Evolutionary conservation across 2,329 filamentous ascomycete genomes (phyloP).

Genomic region (Alternaria novae-zelandiae): DNA sequence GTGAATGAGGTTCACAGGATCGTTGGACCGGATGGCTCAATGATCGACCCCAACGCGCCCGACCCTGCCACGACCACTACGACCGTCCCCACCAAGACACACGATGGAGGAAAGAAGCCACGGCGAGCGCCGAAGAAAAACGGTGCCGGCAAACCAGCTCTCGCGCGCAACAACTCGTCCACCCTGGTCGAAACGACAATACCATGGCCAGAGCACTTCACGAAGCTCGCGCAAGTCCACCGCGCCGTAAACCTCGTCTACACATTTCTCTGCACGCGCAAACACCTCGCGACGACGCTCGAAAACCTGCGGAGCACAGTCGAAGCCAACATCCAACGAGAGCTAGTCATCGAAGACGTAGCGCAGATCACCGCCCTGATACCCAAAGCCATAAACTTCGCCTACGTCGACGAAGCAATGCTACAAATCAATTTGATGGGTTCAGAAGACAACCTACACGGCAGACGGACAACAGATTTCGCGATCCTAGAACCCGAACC

Average conservation of each 20-base stretch:
- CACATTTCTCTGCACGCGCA: slow-evolving; percentile 92
- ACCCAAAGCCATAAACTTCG: slow-evolving; percentile 79
- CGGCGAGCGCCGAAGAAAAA: slow-evolving; percentile 52
- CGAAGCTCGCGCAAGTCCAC: slow-evolving; percentile 75
- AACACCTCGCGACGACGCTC: slow-evolving; percentile 90
- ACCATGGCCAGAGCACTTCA: slow-evolving; percentile 79
- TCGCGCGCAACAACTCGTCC: slow-evolving; percentile 55
- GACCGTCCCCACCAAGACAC: slow-evolving; percentile 61
- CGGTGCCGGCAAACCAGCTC: slow-evolving; percentile 44
- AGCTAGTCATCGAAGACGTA: slow-evolving; percentile 77
- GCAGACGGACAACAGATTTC: slow-evolving; percentile 58
- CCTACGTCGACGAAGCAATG: slow-evolving; percentile 83
- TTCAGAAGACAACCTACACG: slow-evolving; percentile 69
- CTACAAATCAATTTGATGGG: slow-evolving; percentile 80
- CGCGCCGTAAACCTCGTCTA: slow-evolving; percentile 89
- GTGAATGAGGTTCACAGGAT: slow-evolving; percentile 7
- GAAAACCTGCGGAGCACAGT: slow-evolving; percentile 86
- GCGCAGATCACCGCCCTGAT: slow-evolving; percentile 80
- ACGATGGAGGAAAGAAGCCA: slow-evolving; percentile 63
- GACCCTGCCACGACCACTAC: slow-evolving; percentile 44
- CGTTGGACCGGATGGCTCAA: slow-evolving; percentile 3
- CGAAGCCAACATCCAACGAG: slow-evolving; percentile 77
- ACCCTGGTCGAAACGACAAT: slow-evolving; percentile 59
- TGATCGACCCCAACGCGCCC: neutral
- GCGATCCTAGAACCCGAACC: slow-evolving; percentile 44